Conservation (phyloP, 176 grass and related monocot species). For the Carex parvula region DNA sequence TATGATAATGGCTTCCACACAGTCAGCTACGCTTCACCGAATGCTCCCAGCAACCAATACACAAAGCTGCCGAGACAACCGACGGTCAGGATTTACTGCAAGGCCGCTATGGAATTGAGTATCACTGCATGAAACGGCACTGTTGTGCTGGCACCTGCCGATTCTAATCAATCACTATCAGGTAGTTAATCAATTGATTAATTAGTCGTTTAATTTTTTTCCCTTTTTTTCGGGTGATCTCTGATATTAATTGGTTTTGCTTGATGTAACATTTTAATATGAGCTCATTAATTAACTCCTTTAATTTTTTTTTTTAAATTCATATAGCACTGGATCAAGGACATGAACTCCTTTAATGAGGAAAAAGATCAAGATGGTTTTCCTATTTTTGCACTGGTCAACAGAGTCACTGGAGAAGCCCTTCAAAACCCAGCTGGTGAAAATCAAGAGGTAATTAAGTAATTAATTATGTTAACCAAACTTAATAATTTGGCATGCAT, state of each 20-base stretch:
- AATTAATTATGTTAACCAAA: too few species aligned
- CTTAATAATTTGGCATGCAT: too few species aligned
- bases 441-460: neutral
- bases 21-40: neutral
- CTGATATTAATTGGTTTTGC: too few species aligned
- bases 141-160: neutral
- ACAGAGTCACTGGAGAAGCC: neutral
- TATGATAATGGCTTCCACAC: neutral
- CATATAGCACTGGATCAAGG: neutral
- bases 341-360: neutral
- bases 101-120: neutral
- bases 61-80: neutral
- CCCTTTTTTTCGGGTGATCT: too few species aligned
- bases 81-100: constrained; percentile 4
- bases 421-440: neutral
- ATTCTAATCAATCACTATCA: neutral
- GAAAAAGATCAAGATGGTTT: neutral
- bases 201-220: too few species aligned
- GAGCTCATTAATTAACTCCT: too few species aligned
- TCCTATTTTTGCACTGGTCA: neutral
- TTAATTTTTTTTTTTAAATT: too few species aligned
- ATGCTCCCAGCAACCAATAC: neutral
- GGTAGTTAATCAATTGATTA: too few species aligned
- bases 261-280: too few species aligned
- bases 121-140: neutral